Evolutionary conservation across 805 yeast genomes (phyloP).

Genomic region (Cyberlindnera mississippiensis): DNA sequence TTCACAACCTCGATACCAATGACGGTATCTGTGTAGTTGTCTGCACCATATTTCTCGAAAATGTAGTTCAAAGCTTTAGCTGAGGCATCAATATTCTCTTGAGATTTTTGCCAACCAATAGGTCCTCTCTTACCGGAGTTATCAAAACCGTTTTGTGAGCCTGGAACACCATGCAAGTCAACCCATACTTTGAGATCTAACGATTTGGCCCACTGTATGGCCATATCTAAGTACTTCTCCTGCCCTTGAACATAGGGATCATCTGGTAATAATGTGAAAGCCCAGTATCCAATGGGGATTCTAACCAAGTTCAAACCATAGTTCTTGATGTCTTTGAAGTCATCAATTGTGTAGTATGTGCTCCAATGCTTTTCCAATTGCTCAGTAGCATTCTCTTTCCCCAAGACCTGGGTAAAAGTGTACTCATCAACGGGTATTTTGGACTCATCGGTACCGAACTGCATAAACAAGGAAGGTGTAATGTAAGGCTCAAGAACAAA

Average conservation of each 20-base stretch:
- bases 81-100: slow-evolving; percentile 44
- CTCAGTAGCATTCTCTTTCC: slow-evolving; percentile 39
- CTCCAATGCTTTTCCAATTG: slow-evolving; percentile 52
- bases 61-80: slow-evolving; percentile 46
- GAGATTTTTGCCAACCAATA: slow-evolving; percentile 39
- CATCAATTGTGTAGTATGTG: slow-evolving; percentile 54
- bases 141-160: slow-evolving; percentile 84
- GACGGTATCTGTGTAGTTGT: slow-evolving; percentile 49
- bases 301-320: slow-evolving; percentile 68
- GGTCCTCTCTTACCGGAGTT: slow-evolving; percentile 62
- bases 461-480: slow-evolving; percentile 57
- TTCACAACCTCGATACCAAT: slow-evolving; percentile 68
- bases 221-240: slow-evolving; percentile 56
- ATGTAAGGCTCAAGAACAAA: slow-evolving; percentile 66
- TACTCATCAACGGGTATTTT: slow-evolving; percentile 59
- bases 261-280: slow-evolving; percentile 36
- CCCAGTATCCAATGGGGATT: slow-evolving; percentile 82
- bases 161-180: slow-evolving; percentile 80
- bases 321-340: slow-evolving; percentile 45
- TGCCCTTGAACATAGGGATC: slow-evolving; percentile 72
- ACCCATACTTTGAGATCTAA: slow-evolving; percentile 64
- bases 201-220: slow-evolving; percentile 62
- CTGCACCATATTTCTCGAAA: slow-evolving; percentile 47
- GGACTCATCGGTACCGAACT: slow-evolving; percentile 30
- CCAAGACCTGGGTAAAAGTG: slow-evolving; percentile 45